phyloP scores from a whole-genome alignment of 495 filamentous ascomycete species.

The Tetracladium setigerum region DNA sequence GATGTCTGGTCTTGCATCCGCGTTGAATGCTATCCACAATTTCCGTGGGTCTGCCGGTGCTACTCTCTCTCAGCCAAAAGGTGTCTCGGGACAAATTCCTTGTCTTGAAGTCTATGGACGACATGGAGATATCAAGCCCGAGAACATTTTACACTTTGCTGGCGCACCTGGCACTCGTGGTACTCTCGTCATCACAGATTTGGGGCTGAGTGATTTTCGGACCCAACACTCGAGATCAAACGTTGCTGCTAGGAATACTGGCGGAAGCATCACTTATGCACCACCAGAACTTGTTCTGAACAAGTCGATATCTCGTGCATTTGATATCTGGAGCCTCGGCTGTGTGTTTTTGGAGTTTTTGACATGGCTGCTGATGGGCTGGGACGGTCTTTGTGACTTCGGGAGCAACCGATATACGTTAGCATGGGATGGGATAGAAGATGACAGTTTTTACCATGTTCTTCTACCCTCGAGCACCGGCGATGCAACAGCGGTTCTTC shows the following conservation, averaged over 20 bases:
- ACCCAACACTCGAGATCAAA: neutral
- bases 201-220: neutral
- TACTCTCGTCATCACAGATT: neutral
- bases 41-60: neutral
- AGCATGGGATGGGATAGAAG: neutral
- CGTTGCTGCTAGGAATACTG: neutral
- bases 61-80: no score
- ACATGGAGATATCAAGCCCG: constrained; percentile 6
- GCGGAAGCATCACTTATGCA: neutral
- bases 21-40: neutral
- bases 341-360: constrained; percentile 3
- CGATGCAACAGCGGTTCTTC: no score
- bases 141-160: constrained; percentile 1
- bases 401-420: neutral
- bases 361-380: neutral
- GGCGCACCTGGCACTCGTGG: neutral
- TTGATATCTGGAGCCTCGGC: constrained; percentile 5
- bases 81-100: no score
- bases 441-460: neutral
- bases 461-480: no score
- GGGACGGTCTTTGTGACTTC: neutral
- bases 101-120: neutral
- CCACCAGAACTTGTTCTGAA: constrained; percentile 2
- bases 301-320: neutral
- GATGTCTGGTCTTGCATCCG: neutral